Percentiles rank a stretch among this genome's conserved stretches.
Conservation (phyloP, 805 yeast genomes). For the Debaryomyces prosopidis region DNA sequence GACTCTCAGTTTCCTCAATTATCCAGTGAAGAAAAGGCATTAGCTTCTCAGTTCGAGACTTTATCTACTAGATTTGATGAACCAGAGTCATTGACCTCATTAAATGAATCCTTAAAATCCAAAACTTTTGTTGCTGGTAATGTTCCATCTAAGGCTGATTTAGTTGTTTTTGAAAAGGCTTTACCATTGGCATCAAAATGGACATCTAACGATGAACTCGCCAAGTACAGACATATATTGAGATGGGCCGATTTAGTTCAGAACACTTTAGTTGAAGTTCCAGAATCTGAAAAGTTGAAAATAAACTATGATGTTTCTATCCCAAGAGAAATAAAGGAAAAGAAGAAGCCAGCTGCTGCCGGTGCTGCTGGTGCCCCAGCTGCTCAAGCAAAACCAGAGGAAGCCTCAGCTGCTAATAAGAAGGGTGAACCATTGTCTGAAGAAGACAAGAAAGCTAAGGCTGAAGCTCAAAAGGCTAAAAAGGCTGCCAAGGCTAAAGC, state of each 20-base stretch:
- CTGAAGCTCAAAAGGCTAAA: conserved; percentile 65
- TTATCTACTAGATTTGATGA: conserved; percentile 58
- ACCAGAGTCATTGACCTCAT: conserved; percentile 43
- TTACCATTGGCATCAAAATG: conserved; percentile 60
- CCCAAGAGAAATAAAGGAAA: conserved; percentile 75
- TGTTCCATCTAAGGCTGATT: conserved; percentile 69
- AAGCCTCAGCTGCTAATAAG: conserved; percentile 39
- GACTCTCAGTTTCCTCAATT: conserved; percentile 28
- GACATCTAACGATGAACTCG: conserved; percentile 54
- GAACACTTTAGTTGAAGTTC: conserved; percentile 54
- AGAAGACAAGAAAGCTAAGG: conserved; percentile 44
- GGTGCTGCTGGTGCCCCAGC: conserved; percentile 14
- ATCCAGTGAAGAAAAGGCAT: conserved; percentile 59
- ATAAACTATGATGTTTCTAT: conserved; percentile 63
- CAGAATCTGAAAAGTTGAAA: conserved; percentile 51
- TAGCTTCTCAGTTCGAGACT: conserved; percentile 77
- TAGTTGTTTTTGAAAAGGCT: conserved; percentile 63
- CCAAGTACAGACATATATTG: conserved; percentile 74
- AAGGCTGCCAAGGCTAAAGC: conserved; percentile 64
- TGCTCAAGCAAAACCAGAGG: conserved; percentile 21
- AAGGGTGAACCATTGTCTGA: conserved; percentile 25
- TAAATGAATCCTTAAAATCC: conserved; percentile 69
- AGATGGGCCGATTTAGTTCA: conserved; percentile 94
- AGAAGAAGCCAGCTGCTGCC: conserved; percentile 44
- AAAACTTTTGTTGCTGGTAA: conserved; percentile 73